Evolutionary conservation across 1,284 basidiomycete genomes (phyloP), one percentile per base, ranked within the genome.

Genomic region (Coniferiporia sulphurascens): DNA sequence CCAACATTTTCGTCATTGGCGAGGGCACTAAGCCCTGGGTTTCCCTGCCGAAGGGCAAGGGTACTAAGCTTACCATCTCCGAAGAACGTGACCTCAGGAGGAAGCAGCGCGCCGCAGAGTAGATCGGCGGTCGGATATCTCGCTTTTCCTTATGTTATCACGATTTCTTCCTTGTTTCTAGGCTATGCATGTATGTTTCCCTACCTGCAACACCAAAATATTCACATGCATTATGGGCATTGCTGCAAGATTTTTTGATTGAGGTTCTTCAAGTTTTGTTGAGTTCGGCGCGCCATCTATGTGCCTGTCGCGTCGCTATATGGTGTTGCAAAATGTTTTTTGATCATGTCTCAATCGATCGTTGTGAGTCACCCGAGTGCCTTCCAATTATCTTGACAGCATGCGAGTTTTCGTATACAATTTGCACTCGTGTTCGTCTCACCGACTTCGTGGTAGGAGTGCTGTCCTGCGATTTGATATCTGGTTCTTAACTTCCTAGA

Each of bases 1-100:
- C 87, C 72, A 99, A 99, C 85, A 92, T 99, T 74, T 98, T 99
- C 78, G 90, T 98, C 70, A 93, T 98, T 66, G 96, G 97, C 67
- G 89, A 96, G 79, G 94, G 93, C 63, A 82, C 74, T 75, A 99
- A 99, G 85, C 86, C 96, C 59, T 95, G 94, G 89, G 85, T 99
- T 79, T 98, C 96, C 53, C 80, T 99, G 71, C 96, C 96, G 70
- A 95, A 93, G 81, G 96, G 96, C 78, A 97, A 97, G 84, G 97
- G 96, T 79, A 89, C 88, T 73, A 95, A 95, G 79, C 89, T 97
- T 66, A 91, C 89, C 60, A 93, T 93, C 69, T 83, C 91, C 13
- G 90, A 93, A 81, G 90, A 93, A 79, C 80, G 91, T 66, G 90
- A 93, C 74, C 76, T 83, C 68, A 83, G 82, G 80, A 86, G 89